Evolutionary conservation across 345 rosid species (phyloP), one percentile per base, ranked within the genome.

Genomic region (Arabidopsis thaliana): DNA sequence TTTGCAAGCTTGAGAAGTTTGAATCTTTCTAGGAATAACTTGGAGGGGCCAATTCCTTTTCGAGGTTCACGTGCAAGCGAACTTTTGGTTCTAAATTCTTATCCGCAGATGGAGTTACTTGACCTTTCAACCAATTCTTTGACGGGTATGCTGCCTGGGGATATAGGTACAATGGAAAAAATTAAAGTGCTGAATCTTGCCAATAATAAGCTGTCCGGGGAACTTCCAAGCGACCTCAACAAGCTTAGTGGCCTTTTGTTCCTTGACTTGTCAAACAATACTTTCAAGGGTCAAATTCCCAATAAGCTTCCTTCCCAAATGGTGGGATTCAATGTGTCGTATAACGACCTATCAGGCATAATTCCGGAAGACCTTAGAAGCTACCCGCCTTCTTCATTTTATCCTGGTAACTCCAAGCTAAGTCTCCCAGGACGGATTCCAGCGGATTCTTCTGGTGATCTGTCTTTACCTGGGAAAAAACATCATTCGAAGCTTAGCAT

Each of bases 71-170:
- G 16, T 11, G 91, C 82, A n/a, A 86, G 84, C 66, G 93, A 85
- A 78, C 83, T 91, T 44, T 56, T 87, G 68, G 74, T 74, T 63
- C 37, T 86, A 71, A 83, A 81, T 59, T 67, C 83, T 68, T 67
- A 58, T 73, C 84, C 87, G 41, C 83, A 34, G 33, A 78, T 91
- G 89, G 96, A 89, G 82, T 88, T 75, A 77, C 95, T 94, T 77
- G 98, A 94, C 84, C 97, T 94, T 70, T 94, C 97, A 10, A 57
- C 84, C 50, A 94, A 94, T 82, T 85, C 84, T 64, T 83, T 94
- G 68, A 69, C 78, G 6, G 96, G 93, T 66, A 58, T 56, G 59
- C 81, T 94, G 79, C 88, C 95, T 51, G 78, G 86, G 6, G 88
- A 83, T 53, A 82, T 91, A 41, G 91, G 97, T 60, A 79, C 85